Base-by-base conservation (phyloP, 208 protist genomes). In the Novymonas esmeraldas region DNA sequence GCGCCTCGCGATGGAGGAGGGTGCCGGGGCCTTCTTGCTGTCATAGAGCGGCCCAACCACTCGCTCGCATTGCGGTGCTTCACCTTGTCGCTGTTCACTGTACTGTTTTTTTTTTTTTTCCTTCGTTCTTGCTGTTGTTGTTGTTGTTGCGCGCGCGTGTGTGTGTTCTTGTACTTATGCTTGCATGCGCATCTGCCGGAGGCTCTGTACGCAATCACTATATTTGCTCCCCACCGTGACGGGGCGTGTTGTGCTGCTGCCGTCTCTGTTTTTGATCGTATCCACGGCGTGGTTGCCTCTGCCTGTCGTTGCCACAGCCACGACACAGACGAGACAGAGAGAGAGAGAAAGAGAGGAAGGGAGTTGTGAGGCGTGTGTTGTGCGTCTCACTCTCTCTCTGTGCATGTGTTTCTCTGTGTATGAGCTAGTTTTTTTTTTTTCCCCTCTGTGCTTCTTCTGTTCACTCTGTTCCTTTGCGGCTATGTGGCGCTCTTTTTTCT, bases 1-100 rank as follows among this genome's bases (percentile, higher is more conserved):
- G n/a, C 74, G 78, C 11, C 82, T 87, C 38, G 92, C 94, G 16
- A 96, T 98, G 61, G 68, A 66, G 34, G 91, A 97, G 63, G 94
- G 94, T 20, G 73, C 64, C 38, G 86, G 91, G 6, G 84, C 86
- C 1, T 98, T 98, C 60, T 60, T 91, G 22, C 79, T 98, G 0
- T 94, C 92, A 24, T 98, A 89, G 74, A 39, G 45, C 42, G n/a
- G n/a, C n/a, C n/a, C n/a, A n/a, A n/a, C n/a, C n/a, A n/a, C n/a
- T 73, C 5, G 33, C n/a, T 28, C 6, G 3, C 36, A 31, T 48
- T 44, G 6, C 20, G 16, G 3, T 68, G 13, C 28, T 28, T 68
- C 29, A 14, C 0, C 42, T 48, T 69, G 9, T 41, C 65, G 29
- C 22, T 26, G 13, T 49, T 39, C 10, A 45, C 1, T 0, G 24